Percentiles rank a stretch among this genome's conserved stretches.
Evolutionary conservation across 176 grass and related monocot species (phyloP).

Genomic region (Hyparrhenia diplandra): DNA sequence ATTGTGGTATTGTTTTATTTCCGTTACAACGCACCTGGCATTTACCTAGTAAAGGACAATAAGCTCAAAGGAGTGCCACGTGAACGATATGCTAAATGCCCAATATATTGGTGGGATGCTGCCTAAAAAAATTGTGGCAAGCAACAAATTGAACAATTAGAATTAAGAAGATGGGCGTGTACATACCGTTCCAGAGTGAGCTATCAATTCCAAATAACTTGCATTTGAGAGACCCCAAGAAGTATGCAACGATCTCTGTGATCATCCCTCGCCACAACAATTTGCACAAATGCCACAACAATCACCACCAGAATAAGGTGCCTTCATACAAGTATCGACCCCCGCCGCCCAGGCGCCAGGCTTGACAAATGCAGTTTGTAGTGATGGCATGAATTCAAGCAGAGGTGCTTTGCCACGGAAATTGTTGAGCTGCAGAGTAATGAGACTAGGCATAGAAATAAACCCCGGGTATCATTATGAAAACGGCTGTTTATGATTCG

Average conservation of each 20-base stretch:
- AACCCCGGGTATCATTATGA: too few species aligned
- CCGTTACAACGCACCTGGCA: too few species aligned
- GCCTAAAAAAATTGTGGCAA: too few species aligned
- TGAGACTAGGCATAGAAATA: background rate
- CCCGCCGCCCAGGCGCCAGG: accelerated
- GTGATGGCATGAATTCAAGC: background rate
- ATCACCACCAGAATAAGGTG: too few species aligned
- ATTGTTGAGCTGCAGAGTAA: background rate
- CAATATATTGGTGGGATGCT: too few species aligned
- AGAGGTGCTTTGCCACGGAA: background rate
- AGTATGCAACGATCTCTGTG: background rate
- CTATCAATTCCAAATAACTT: background rate
- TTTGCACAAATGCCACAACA: background rate
- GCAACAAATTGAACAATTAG: too few species aligned
- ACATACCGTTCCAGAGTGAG: background rate
- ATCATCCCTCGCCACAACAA: background rate
- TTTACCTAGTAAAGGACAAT: too few species aligned
- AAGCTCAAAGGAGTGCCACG: too few species aligned
- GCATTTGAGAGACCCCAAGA: background rate
- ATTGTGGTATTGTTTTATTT: too few species aligned
- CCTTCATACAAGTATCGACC: too few species aligned
- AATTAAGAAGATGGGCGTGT: too few species aligned
- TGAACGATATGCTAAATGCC: too few species aligned
- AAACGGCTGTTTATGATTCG: background rate
- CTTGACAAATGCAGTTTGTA: background rate